Evolutionary conservation across 2,329 filamentous ascomycete genomes (phyloP).

Genomic region (Knufia petricola): DNA sequence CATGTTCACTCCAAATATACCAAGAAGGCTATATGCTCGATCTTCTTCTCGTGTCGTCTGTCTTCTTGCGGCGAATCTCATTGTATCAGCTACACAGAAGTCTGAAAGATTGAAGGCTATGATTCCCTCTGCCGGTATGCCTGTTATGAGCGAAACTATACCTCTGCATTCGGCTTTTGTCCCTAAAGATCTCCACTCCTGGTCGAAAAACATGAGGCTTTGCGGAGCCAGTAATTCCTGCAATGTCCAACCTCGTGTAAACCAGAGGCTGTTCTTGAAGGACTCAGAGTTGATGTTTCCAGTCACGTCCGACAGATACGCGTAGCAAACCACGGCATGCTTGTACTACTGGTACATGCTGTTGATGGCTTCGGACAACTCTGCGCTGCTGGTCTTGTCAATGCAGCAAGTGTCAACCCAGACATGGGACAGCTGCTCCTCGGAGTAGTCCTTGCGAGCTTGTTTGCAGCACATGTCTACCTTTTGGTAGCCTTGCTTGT

Average conservation of each 20-base stretch:
- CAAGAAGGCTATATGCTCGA: conserved; percentile 35
- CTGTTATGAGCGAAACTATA: no score
- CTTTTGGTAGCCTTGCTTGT: conserved; percentile 7
- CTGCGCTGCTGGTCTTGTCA: conserved; percentile 22
- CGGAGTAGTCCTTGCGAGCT: neutral
- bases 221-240: no score
- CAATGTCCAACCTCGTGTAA: conserved; percentile 8
- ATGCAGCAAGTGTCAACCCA: conserved; percentile 20
- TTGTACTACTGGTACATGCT: conserved; percentile 23
- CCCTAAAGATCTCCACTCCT: no score
- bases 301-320: conserved; percentile 16
- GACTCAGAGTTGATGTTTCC: neutral
- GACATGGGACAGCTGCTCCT: conserved; percentile 5
- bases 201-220: no score
- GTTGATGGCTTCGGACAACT: conserved; percentile 20
- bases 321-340: conserved; percentile 17
- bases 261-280: conserved; percentile 5
- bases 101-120: no score
- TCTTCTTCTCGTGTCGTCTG: conserved; percentile 31
- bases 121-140: no score
- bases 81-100: no score
- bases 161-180: no score
- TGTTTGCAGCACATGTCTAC: conserved; percentile 2
- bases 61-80: conserved; percentile 27
- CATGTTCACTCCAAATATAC: conserved; percentile 37